phyloP scores from a whole-genome alignment of 371 early-diverging fungal species.

The Mucor ambiguus region DNA sequence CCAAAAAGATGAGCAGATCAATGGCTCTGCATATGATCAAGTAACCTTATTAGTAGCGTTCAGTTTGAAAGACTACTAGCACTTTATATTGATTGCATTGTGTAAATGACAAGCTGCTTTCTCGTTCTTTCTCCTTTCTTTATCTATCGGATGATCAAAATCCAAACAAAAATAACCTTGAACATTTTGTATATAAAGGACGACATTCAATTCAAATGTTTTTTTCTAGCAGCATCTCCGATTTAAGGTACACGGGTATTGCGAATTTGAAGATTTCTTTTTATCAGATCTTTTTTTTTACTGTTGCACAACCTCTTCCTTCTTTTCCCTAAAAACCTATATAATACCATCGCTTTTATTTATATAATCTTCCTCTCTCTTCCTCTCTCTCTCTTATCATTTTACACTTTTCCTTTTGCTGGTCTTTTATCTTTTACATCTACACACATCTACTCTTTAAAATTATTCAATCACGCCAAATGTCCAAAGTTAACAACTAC shows the following conservation, averaged over 20 bases:
- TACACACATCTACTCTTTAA: background rate
- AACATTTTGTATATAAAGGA: background rate
- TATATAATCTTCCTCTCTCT: background rate
- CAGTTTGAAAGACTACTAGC: background rate
- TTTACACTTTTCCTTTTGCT: slow-evolving; percentile 5
- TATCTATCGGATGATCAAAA: slow-evolving; percentile 26
- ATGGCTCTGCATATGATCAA: background rate
- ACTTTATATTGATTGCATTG: background rate
- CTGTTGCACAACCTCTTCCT: slow-evolving; percentile 17
- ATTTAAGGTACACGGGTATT: slow-evolving; percentile 5
- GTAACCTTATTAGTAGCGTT: background rate
- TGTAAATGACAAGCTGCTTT: background rate
- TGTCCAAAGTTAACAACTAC: slow-evolving; percentile 19
- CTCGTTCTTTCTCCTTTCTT: background rate
- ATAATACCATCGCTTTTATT: slow-evolving; percentile 3
- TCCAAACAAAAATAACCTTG: background rate
- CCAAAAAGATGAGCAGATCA: background rate
- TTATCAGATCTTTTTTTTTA: slow-evolving; percentile 33
- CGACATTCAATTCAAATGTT: background rate
- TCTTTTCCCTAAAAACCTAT: slow-evolving; percentile 17
- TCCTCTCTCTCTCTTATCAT: slow-evolving; percentile 1
- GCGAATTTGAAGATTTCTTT: slow-evolving; percentile 13
- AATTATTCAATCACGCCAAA: background rate
- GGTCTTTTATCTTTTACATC: background rate
- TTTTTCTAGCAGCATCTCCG: slow-evolving; percentile 9